These are phyloP conservation scores for Yamagishiella unicocca DNA, from an alignment of 139 green algal species.

Conservation along the genomic window DNA sequence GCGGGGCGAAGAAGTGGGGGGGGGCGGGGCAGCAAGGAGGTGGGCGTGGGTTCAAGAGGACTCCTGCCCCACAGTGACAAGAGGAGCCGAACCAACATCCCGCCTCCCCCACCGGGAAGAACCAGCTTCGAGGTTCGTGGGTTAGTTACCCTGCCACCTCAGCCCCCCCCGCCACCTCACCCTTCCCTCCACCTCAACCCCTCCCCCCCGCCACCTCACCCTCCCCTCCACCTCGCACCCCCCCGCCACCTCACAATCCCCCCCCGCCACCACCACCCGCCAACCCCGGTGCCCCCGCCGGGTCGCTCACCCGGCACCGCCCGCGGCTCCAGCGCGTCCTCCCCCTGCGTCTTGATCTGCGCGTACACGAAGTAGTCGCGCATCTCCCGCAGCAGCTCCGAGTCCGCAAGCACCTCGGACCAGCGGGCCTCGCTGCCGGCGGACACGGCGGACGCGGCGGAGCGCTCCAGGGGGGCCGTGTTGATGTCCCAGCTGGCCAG, in stretches of 20 bases:
- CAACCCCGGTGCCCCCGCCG: not conserved
- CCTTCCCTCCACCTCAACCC: too few relatives aligned
- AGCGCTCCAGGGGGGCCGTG: slow-evolving; percentile 50
- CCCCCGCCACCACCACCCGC: not conserved
- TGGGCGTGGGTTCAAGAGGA: too few relatives aligned
- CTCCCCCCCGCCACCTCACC: too few relatives aligned
- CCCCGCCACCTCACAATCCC: too few relatives aligned
- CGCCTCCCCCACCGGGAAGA: too few relatives aligned
- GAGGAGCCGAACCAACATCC: too few relatives aligned
- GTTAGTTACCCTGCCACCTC: too few relatives aligned
- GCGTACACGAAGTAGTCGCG: slow-evolving; percentile 79
- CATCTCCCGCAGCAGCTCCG: slow-evolving; percentile 71
- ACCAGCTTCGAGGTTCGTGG: too few relatives aligned
- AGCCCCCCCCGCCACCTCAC: too few relatives aligned
- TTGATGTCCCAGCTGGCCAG: slow-evolving; percentile 74
- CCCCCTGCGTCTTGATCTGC: slow-evolving; percentile 69
- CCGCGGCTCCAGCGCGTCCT: slow-evolving; percentile 59
- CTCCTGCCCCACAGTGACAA: too few relatives aligned
- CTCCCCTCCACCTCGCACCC: too few relatives aligned
- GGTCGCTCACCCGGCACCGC: slow-evolving; percentile 42
- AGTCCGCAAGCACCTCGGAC: slow-evolving; percentile 62
- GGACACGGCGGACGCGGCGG: slow-evolving; percentile 17
- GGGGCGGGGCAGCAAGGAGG: too few relatives aligned
- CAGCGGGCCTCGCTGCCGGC: slow-evolving; percentile 48
- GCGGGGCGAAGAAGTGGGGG: not conserved